Base-by-base conservation (phyloP, 306 rosid species). In the Malus domestica region DNA sequence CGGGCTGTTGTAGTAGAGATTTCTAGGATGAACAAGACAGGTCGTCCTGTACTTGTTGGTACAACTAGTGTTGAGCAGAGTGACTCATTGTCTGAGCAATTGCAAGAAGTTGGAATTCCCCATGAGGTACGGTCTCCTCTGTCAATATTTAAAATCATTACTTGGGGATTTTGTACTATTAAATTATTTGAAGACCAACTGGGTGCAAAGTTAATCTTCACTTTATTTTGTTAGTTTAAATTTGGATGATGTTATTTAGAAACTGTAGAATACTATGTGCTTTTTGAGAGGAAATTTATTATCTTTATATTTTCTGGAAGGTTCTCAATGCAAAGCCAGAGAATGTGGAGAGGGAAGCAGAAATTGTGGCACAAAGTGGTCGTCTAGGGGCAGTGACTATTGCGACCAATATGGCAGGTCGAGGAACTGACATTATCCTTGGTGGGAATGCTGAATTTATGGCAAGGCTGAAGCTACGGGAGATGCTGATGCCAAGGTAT, bases 381-480 rank as follows among this genome's bases (percentile, higher is more conserved):
- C 97, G 98, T 70, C 80, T 90, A 54, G 98, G 96, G 79, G 96
- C 97, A 33, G 98, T 92, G 85, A 95, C 98, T 52, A 92, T 95
- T 76, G 98, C 96, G 73, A 95, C 98, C 79, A 95, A 95, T 87
- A 95, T 95, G 98, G 98, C 98, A 57, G 98, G 98, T 78, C 97
- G 98, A 74, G 98, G 98, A 75, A 95, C 98, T 68, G 98, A 95
- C 89, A 95, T 95, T 74, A 95, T 95, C 83, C 93, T 95, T 33
- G 98, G 98, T 66, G 98, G 98, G 72, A 95, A 95, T 84, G 97
- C 98, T 76, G 98, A 95, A 82, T 95, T 95, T 86, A 95, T 95
- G 92, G 98, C 97, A 49, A 88, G 98, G 76, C 83, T 95, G 84
- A 95, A 95, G 87, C 90, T 95, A 58, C 96, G 97, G 67, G 98